A percentile compares a stretch with the other conserved stretches of the same genome.
Conservation (phyloP, 352 stramenopile species). For the Globisporangium parvum region DNA sequence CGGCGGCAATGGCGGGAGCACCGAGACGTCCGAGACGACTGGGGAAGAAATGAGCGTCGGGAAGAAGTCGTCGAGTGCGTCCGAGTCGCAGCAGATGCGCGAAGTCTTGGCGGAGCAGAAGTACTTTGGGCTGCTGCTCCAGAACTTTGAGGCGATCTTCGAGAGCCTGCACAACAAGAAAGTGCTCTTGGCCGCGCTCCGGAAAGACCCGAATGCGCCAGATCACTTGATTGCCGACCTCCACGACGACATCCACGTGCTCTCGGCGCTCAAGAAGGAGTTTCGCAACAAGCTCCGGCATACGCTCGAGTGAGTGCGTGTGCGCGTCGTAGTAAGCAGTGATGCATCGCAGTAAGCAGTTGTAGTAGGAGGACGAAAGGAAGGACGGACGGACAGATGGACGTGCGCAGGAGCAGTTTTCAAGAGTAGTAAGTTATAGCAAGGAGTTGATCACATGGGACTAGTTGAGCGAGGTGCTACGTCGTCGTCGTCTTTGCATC, state of each 20-base stretch:
- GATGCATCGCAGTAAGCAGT: no score
- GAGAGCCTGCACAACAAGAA: constrained; percentile 85
- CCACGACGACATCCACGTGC: constrained; percentile 76
- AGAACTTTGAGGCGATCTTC: constrained; percentile 84
- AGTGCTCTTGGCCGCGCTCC: constrained; percentile 59
- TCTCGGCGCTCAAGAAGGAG: constrained; percentile 74
- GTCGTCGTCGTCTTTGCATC: no score
- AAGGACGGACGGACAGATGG: no score
- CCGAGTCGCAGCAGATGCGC: constrained; percentile 32
- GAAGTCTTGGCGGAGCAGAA: constrained; percentile 72
- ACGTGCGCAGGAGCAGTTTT: no score
- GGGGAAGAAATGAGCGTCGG: constrained; percentile 51
- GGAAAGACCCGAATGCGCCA: constrained; percentile 58
- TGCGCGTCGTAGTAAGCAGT: no score
- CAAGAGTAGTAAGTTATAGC: no score
- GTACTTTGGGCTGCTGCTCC: constrained; percentile 72
- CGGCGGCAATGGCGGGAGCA: constrained; percentile 43
- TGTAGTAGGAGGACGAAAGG: no score
- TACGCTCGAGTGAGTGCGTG: constrained; percentile 33
- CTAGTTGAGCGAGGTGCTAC: no score
- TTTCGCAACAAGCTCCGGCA: constrained; percentile 69
- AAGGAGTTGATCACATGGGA: no score
- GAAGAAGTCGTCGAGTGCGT: constrained; percentile 42
- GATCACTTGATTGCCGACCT: constrained; percentile 72
- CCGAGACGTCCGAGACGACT: constrained; percentile 78